Conservation (phyloP, 805 yeast genomes). For the Crinitomyces ghanaensis region DNA sequence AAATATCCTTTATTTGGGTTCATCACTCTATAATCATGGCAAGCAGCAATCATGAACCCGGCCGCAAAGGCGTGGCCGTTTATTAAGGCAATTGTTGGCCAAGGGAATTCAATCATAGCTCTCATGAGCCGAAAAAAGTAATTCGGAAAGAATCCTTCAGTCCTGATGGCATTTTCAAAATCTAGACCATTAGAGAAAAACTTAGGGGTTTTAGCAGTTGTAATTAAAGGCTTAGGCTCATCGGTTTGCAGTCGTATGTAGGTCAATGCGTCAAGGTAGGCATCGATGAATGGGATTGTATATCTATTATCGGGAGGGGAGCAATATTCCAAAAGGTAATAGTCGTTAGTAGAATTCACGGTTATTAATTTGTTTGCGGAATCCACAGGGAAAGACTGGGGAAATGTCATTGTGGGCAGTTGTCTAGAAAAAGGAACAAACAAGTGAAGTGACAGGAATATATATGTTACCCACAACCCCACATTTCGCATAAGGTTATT, state of each 20-base stretch:
- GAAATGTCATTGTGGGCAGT: neutral
- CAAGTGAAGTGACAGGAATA: too few relatives aligned
- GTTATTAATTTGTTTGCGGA: conserved; percentile 34
- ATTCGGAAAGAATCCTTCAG: conserved; percentile 26
- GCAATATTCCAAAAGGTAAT: conserved; percentile 24
- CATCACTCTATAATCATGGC: conserved; percentile 31
- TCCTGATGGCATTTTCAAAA: conserved; percentile 24
- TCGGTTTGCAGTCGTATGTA: conserved; percentile 18
- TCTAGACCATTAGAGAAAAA: conserved; percentile 31
- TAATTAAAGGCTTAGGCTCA: conserved; percentile 25
- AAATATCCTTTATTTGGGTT: conserved; percentile 28
- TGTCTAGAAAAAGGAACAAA: neutral
- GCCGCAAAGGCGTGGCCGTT: conserved; percentile 34
- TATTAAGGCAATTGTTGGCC: conserved; percentile 30
- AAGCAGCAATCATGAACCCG: conserved; percentile 28
- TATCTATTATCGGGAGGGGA: conserved; percentile 29
- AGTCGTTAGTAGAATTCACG: conserved; percentile 18
- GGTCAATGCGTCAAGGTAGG: conserved; percentile 25
- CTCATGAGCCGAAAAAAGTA: conserved; percentile 24
- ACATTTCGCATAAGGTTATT: too few relatives aligned
- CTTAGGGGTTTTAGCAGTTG: conserved; percentile 27
- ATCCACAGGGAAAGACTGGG: conserved; percentile 11
- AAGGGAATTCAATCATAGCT: conserved; percentile 27
- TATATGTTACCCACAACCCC: too few relatives aligned
- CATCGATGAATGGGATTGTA: conserved; percentile 23